These are phyloP conservation scores for Aspergillus thermomutatus DNA, from an alignment of 2,329 filamentous ascomycete genomes.

Conservation along the genomic window DNA sequence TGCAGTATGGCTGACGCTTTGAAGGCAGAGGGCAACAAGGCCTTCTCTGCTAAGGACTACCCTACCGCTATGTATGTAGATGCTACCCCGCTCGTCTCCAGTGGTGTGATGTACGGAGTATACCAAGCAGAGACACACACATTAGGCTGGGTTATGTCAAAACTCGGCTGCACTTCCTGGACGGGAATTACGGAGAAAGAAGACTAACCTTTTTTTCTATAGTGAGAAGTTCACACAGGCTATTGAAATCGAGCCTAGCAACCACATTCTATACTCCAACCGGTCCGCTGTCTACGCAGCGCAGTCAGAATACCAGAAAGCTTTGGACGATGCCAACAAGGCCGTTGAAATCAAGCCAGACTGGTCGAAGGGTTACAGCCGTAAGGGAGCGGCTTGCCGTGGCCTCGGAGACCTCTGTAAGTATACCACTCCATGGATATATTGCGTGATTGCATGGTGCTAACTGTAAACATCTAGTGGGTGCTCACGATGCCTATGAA, in stretches of 20 bases:
- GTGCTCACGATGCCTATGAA: slow-evolving; percentile 85
- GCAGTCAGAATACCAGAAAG: slow-evolving; percentile 80
- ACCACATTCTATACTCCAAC: slow-evolving; percentile 98
- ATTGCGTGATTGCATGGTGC: neutral
- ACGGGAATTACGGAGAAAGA: neutral
- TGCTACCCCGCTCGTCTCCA: slow-evolving; percentile 31
- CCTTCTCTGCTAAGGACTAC: slow-evolving; percentile 97
- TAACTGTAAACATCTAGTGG: slow-evolving; percentile 51
- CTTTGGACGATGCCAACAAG: slow-evolving; percentile 86
- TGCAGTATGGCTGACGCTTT: slow-evolving; percentile 70
- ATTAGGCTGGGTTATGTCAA: too few species aligned
- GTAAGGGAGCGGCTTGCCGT: slow-evolving; percentile 88
- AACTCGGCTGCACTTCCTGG: too few species aligned
- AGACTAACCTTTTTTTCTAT: slow-evolving; percentile 5
- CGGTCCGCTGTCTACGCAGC: slow-evolving; percentile 85
- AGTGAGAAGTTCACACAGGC: slow-evolving; percentile 94
- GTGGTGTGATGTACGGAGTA: too few species aligned
- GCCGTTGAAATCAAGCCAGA: slow-evolving; percentile 93
- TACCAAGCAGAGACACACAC: too few species aligned
- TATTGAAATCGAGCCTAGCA: slow-evolving; percentile 79
- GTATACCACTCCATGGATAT: slow-evolving; percentile 12
- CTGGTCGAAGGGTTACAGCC: slow-evolving; percentile 95
- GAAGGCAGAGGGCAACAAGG: slow-evolving; percentile 97
- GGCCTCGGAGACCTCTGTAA: slow-evolving; percentile 75
- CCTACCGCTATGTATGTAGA: slow-evolving; percentile 88